Percentiles rank a stretch among this genome's conserved stretches.
Conservation (phyloP, 768 basidiomycete genomes). For the Tricholoma matsutake region DNA sequence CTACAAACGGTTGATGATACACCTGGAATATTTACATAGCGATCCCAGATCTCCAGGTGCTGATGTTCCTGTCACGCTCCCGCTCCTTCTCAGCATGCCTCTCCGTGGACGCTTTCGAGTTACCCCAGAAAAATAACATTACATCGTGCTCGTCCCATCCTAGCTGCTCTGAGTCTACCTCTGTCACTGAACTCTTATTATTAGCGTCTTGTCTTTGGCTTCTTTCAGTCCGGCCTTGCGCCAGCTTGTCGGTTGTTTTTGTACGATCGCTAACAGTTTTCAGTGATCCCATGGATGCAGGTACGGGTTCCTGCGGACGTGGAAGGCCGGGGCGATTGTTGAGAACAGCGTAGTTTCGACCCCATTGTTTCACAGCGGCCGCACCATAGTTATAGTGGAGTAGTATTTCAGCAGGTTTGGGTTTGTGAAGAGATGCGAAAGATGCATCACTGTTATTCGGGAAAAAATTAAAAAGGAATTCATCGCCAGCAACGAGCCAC, state of each 20-base stretch:
- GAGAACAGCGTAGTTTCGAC: slow-evolving; percentile 4
- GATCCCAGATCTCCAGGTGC: not conserved
- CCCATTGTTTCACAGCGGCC: slow-evolving; percentile 12
- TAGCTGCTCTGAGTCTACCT: not conserved
- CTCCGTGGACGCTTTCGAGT: not conserved
- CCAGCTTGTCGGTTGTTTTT: not conserved
- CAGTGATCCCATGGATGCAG: not conserved
- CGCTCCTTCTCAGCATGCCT: not conserved
- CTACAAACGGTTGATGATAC: not conserved
- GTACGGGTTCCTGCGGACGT: not conserved
- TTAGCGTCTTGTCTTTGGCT: not conserved
- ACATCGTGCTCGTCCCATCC: not conserved
- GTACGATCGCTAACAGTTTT: not conserved
- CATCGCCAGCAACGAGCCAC: slow-evolving; percentile 1
- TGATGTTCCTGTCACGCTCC: not conserved
- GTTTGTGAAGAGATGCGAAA: slow-evolving; percentile 1
- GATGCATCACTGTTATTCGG: slow-evolving; percentile 9
- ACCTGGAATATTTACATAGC: not conserved
- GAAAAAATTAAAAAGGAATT: not conserved
- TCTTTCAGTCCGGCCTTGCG: not conserved
- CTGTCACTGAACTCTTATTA: not conserved
- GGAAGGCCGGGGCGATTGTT: not conserved
- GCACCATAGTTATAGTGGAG: slow-evolving; percentile 5
- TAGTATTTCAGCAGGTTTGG: slow-evolving; percentile 7
- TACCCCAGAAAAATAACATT: not conserved